Conservation (phyloP, 1,284 basidiomycete genomes). For the Melanopsichium pennsylvanicum region DNA sequence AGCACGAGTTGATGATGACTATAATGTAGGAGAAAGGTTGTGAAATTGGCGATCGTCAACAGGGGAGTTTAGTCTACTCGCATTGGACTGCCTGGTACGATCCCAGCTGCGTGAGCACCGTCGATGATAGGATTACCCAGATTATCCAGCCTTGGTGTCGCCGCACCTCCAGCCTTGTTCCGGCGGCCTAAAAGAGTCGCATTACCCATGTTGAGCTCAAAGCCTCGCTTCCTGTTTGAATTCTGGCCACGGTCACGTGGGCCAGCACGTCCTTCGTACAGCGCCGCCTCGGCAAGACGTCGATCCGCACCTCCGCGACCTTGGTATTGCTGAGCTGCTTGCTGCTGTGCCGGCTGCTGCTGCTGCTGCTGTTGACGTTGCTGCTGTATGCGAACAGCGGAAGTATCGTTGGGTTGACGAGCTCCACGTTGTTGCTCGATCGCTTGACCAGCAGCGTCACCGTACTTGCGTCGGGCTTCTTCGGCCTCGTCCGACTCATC, state of each 20-base stretch:
- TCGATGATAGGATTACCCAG: conserved; percentile 40
- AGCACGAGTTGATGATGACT: background rate
- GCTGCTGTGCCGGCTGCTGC: conserved; percentile 24
- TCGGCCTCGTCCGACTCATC: conserved; percentile 71
- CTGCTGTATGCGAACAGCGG: conserved; percentile 18
- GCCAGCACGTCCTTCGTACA: conserved; percentile 60
- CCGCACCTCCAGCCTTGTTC: conserved; percentile 37
- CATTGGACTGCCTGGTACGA: conserved; percentile 57
- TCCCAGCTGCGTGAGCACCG: conserved; percentile 34
- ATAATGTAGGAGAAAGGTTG: background rate
- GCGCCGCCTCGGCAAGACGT: conserved; percentile 65
- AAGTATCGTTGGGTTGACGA: conserved; percentile 47
- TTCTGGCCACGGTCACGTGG: conserved; percentile 52
- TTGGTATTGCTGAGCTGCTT: conserved; percentile 52
- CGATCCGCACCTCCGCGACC: conserved; percentile 59
- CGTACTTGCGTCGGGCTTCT: conserved; percentile 57
- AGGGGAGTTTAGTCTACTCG: conserved; percentile 31
- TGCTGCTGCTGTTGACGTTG: conserved; percentile 46
- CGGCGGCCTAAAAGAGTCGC: conserved; percentile 60
- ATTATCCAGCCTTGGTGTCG: conserved; percentile 24
- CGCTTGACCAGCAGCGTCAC: conserved; percentile 62
- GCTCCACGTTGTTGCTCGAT: conserved; percentile 55
- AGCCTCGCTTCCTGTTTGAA: conserved; percentile 48
- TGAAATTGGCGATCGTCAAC: background rate
- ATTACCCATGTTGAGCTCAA: conserved; percentile 62